Conservation (phyloP, 179 eudicot genomes). For the Beta macrorhiza region DNA sequence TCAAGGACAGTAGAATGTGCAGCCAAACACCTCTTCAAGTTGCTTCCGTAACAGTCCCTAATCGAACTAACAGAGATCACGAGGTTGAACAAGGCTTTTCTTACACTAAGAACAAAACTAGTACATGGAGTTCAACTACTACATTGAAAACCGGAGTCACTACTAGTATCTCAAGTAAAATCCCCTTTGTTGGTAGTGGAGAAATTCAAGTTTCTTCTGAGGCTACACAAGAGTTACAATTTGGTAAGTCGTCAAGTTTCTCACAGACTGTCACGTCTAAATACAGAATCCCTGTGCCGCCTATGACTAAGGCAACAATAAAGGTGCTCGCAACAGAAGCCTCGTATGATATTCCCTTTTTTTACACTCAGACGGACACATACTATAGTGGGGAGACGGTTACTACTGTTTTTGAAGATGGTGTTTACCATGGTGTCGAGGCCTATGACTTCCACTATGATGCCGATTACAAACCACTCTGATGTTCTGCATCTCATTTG, state of each 20-base stretch:
- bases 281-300: background rate
- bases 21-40: background rate
- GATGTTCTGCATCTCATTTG: too few relatives aligned
- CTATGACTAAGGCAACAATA: too few relatives aligned
- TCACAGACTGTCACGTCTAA: background rate
- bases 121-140: background rate
- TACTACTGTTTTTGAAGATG: background rate
- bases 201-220: background rate
- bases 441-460: background rate
- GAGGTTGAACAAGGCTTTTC: background rate
- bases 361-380: background rate
- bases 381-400: background rate
- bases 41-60: background rate
- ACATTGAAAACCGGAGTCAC: background rate
- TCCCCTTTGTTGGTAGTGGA: background rate
- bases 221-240: background rate
- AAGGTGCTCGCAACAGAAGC: background rate
- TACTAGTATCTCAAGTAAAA: background rate
- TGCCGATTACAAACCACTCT: background rate
- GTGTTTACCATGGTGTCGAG: background rate
- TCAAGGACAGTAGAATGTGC: background rate
- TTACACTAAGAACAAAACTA: background rate
- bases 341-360: background rate
- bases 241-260: background rate
- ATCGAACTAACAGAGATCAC: background rate